Percentiles rank a stretch among this genome's conserved stretches.
These are phyloP conservation scores for Hygrophorus russula DNA, from an alignment of 768 basidiomycete genomes.

Conservation along the genomic window DNA sequence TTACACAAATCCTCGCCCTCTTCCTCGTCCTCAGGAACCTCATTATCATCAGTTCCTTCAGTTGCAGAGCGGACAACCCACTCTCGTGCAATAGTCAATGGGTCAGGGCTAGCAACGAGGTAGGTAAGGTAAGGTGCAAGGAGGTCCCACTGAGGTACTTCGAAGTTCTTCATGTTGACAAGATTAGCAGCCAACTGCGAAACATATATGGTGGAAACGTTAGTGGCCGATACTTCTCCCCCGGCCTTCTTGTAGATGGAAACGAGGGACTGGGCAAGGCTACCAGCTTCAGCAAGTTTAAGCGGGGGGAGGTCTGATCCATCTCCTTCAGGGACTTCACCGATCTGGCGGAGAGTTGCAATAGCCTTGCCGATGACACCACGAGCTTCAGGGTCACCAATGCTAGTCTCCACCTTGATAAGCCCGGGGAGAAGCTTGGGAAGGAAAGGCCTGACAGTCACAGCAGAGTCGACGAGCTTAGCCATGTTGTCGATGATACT, in stretches of 20 bases:
- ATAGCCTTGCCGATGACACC: slow-evolving; percentile 86
- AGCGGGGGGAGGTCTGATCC: slow-evolving; percentile 86
- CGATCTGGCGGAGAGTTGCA: slow-evolving; percentile 89
- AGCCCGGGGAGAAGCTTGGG: slow-evolving; percentile 92
- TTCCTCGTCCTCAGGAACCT: slow-evolving; percentile 79
- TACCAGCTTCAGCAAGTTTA: slow-evolving; percentile 61
- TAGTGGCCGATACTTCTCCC: slow-evolving; percentile 41
- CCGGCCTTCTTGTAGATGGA: slow-evolving; percentile 82
- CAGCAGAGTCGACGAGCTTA: slow-evolving; percentile 90
- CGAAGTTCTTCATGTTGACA: slow-evolving; percentile 87
- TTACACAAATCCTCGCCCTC: slow-evolving; percentile 98
- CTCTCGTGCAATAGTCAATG: slow-evolving; percentile 59
- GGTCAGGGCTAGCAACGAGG: slow-evolving; percentile 52
- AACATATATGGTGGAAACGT: slow-evolving; percentile 56
- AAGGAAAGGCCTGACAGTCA: slow-evolving; percentile 94
- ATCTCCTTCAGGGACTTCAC: slow-evolving; percentile 81
- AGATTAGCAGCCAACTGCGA: slow-evolving; percentile 76
- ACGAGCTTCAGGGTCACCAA: slow-evolving; percentile 98
- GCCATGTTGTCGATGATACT: slow-evolving; percentile 98
- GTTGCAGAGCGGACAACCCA: slow-evolving; percentile 87
- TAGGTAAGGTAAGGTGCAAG: slow-evolving; percentile 70
- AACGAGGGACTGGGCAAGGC: slow-evolving; percentile 55
- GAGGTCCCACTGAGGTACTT: slow-evolving; percentile 76
- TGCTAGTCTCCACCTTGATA: slow-evolving; percentile 88
- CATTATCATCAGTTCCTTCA: slow-evolving; percentile 58